Evolutionary conservation across 2,329 filamentous ascomycete species (phyloP).

Genomic region (Cordyceps farinosa): DNA sequence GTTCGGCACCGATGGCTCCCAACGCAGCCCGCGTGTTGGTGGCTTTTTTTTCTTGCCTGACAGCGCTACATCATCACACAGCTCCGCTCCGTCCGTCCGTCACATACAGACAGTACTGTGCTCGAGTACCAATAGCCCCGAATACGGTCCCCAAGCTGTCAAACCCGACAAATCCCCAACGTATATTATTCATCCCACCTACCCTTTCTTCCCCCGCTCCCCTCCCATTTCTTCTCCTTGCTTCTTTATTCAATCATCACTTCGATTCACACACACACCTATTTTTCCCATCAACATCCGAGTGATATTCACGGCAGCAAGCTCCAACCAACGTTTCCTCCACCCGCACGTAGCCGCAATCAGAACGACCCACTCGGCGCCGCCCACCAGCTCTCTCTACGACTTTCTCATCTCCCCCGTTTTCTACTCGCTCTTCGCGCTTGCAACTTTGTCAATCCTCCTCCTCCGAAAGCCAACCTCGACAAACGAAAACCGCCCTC

Average conservation of each 20-base stretch:
- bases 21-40: too few species aligned
- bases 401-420: not conserved
- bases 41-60: too few species aligned
- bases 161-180: constrained; percentile 1
- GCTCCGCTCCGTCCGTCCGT: too few species aligned
- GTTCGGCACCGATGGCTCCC: not conserved
- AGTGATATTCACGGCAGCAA: not conserved
- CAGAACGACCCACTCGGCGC: constrained; percentile 8
- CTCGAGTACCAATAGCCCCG: not conserved
- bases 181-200: constrained; percentile 4
- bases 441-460: not conserved
- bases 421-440: constrained; percentile 4
- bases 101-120: too few species aligned
- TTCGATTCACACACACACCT: not conserved
- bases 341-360: constrained; percentile 13
- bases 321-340: not conserved
- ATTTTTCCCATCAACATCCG: not conserved
- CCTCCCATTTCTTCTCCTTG: not conserved
- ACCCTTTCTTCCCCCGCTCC: not conserved
- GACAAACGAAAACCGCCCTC: too few species aligned
- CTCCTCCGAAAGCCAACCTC: constrained; percentile 15
- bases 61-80: too few species aligned
- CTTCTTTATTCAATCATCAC: not conserved
- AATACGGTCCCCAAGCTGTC: constrained; percentile 2
- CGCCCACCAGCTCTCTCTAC: not conserved